phyloP scores from a whole-genome alignment of 2,329 filamentous ascomycete genomes.

The Fusarium sororula region DNA sequence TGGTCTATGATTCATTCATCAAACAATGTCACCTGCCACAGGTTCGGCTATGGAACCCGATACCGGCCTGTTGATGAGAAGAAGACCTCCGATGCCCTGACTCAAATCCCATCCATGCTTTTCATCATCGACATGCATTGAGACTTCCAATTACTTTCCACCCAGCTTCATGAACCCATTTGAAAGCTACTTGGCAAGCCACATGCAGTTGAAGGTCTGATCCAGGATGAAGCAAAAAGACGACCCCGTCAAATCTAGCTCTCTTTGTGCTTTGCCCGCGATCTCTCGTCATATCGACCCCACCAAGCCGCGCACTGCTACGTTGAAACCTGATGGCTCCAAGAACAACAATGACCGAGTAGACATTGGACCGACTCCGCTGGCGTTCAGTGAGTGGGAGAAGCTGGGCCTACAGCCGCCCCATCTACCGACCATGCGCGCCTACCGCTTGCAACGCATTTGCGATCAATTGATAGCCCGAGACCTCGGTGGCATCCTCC shows the following conservation, averaged over 20 bases:
- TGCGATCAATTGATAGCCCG: not conserved
- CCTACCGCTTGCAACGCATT: not conserved
- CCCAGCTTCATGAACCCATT: accelerated
- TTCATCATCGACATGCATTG: not conserved
- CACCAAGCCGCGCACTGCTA: not conserved
- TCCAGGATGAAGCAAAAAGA: not conserved
- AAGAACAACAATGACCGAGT: not conserved
- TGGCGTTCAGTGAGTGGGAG: not conserved
- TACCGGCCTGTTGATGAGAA: not conserved
- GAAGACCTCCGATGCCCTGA: not conserved
- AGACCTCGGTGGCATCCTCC: not conserved
- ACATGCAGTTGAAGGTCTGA: accelerated
- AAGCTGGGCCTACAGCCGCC: not conserved
- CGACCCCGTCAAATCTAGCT: accelerated
- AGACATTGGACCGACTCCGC: not conserved
- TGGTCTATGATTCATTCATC: not conserved
- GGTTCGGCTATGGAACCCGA: not conserved
- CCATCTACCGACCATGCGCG: not conserved
- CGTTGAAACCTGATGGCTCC: not conserved
- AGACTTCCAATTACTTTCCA: accelerated
- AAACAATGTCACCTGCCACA: not conserved
- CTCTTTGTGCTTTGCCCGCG: not conserved
- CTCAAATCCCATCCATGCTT: accelerated
- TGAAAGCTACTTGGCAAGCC: accelerated
- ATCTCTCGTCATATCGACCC: not conserved